Evolutionary conservation across 345 rosid species (phyloP).

Genomic region (Eucalyptus shirleyi): DNA sequence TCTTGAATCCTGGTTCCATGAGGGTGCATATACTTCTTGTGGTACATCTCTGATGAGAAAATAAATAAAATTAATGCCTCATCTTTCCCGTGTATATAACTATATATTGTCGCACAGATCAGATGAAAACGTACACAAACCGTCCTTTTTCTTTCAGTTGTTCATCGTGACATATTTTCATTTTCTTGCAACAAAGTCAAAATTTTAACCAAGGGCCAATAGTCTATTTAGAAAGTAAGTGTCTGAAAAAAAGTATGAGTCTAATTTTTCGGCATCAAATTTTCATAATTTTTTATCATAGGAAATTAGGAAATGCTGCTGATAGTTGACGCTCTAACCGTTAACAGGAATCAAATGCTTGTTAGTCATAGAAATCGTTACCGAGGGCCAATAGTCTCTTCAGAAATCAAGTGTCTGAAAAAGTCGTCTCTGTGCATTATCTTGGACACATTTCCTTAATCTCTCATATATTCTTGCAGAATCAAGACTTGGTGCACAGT

Average conservation of each 20-base stretch:
- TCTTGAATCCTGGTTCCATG: background rate
- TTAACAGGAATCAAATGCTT: background rate
- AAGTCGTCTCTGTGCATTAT: background rate
- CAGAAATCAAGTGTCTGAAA: background rate
- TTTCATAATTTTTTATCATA: background rate
- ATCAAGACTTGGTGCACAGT: background rate
- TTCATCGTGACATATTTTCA: background rate
- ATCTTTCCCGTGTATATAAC: background rate
- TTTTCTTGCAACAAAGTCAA: background rate
- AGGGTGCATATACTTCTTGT: background rate
- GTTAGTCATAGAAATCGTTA: background rate
- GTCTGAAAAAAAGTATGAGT: background rate
- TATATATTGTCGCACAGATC: background rate
- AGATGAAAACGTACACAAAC: background rate
- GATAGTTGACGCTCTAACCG: background rate
- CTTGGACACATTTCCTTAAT: constrained; percentile 5
- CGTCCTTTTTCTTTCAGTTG: background rate
- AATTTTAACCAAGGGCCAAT: background rate
- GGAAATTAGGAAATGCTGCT: background rate
- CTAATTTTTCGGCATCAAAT: background rate
- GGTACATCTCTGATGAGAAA: background rate
- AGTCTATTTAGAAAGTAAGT: background rate
- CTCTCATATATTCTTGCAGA: constrained; percentile 27
- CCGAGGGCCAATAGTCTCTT: background rate
- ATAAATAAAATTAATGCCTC: background rate